Base-by-base conservation (phyloP, 805 yeast species). In the Candida palmyrensis region DNA sequence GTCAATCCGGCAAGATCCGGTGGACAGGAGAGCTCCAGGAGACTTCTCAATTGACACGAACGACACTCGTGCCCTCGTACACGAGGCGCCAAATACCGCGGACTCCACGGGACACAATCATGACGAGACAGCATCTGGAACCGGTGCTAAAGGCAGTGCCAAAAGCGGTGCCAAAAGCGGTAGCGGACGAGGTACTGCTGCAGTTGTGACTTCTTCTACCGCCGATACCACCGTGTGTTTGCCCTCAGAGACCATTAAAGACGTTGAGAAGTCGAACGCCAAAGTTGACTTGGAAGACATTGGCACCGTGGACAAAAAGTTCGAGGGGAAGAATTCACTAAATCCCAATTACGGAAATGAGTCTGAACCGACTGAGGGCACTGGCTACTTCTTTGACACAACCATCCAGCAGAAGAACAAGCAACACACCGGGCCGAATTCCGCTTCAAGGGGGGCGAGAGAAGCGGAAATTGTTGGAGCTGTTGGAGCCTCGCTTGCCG, bases 311-410 rank as follows among this genome's bases (percentile, higher is more conserved):
- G 17, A 12, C 20, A 24, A 28, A 17, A 18, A 28, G 23, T 13
- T 25, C 4, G 38, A 38, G 6, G 21, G 51, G 15, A 36, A 43
- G 21, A 42, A 39, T 11, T 58, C 59, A 39, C 28, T 27, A n/a
- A 35, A 45, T 17, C 63, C 62, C 3, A 34, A 36, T 3, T 61
- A 59, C 41, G 51, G 48, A 18, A 49, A 58, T 36, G 59, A 53
- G 27, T 62, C 66, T 18, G 40, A 36, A 22, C 43, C 44, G 11
- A 43, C 36, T 7, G 35, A 48, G 22, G 67, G 66, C 19, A 40
- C 45, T 8, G 67, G 67, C 9, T 41, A 43, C 30, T 61, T 50
- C 37, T 61, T 46, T 37, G 56, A 59, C 30, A 66, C 67, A 9
- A 47, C 41, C 12, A 12, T n/a, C 5, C 29, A 27, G n/a, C 15